A percentile compares a stretch with the other conserved stretches of the same genome.
phyloP scores from a whole-genome alignment of 1,139 yeast genomes.

The Meyerozyma guilliermondii region DNA sequence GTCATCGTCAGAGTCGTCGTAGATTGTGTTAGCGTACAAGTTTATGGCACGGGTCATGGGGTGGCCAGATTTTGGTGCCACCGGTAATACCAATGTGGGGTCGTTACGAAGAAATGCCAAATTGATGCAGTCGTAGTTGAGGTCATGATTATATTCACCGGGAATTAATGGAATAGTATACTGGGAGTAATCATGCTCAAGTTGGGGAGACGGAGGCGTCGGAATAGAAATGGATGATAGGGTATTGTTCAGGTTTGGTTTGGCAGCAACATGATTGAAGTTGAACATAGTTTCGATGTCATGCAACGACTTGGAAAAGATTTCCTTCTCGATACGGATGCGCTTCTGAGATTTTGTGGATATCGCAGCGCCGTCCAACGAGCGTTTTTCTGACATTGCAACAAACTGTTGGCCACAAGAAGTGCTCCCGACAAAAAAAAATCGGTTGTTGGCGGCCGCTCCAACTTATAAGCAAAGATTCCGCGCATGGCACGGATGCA shows the following conservation, averaged over 20 bases:
- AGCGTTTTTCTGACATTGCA: constrained; percentile 1
- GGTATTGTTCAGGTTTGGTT: background rate
- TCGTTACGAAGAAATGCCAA: constrained; percentile 12
- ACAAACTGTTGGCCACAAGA: no score
- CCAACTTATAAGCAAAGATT: no score
- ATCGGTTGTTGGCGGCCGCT: background rate
- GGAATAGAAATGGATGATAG: background rate
- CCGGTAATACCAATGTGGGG: background rate
- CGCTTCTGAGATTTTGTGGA: constrained; percentile 18
- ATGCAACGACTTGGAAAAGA: constrained; percentile 24
- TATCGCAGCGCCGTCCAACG: background rate
- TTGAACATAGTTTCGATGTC: constrained; percentile 26
- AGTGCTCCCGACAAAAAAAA: background rate
- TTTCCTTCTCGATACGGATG: constrained; percentile 21
- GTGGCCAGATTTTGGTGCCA: background rate
- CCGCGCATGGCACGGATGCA: no score
- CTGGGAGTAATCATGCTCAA: background rate
- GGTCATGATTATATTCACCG: constrained; percentile 4
- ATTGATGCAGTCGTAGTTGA: constrained; percentile 24
- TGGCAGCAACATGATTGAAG: constrained; percentile 5
- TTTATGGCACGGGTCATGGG: constrained; percentile 3
- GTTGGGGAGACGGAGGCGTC: background rate
- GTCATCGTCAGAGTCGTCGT: constrained; percentile 5
- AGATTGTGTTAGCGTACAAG: constrained; percentile 7
- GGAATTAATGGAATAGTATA: background rate